A percentile compares a stretch with the other conserved stretches of the same genome.
Evolutionary conservation across 345 rosid species (phyloP).

Genomic region (Lepidium sativum): DNA sequence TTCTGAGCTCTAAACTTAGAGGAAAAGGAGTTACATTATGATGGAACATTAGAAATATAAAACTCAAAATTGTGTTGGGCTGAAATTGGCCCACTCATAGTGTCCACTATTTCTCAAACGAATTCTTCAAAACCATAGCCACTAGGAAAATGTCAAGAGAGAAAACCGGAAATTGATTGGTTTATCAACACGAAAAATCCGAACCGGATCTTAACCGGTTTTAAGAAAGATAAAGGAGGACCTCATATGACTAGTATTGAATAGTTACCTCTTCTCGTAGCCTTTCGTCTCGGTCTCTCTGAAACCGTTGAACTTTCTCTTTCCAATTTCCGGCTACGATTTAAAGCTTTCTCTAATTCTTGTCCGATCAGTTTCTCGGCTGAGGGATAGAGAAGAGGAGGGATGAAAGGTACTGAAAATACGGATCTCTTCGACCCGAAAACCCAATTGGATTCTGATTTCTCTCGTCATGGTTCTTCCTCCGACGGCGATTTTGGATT

Average conservation of each 20-base stretch:
- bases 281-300: slow-evolving; percentile 7
- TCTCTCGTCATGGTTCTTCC: slow-evolving; percentile 33
- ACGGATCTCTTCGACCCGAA: slow-evolving; percentile 78
- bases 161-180: neutral
- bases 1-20: too few relatives aligned
- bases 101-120: neutral
- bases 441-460: slow-evolving; percentile 58
- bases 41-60: too few relatives aligned
- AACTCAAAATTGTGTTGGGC: neutral
- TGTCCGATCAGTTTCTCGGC: neutral
- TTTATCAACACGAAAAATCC: neutral
- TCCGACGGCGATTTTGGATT: slow-evolving; percentile 85
- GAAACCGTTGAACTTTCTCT: neutral
- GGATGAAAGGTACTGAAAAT: slow-evolving; percentile 20
- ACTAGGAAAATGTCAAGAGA: neutral
- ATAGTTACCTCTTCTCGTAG: neutral
- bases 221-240: neutral
- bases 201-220: slow-evolving; percentile 7
- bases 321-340: neutral
- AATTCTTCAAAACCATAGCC: neutral
- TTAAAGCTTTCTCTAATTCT: neutral
- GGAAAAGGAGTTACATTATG: too few relatives aligned
- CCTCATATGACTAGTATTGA: too few relatives aligned
- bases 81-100: neutral
- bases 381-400: neutral